phyloP scores from a whole-genome alignment of 2,329 filamentous ascomycete genomes.

The Annulohypoxylon truncatum region DNA sequence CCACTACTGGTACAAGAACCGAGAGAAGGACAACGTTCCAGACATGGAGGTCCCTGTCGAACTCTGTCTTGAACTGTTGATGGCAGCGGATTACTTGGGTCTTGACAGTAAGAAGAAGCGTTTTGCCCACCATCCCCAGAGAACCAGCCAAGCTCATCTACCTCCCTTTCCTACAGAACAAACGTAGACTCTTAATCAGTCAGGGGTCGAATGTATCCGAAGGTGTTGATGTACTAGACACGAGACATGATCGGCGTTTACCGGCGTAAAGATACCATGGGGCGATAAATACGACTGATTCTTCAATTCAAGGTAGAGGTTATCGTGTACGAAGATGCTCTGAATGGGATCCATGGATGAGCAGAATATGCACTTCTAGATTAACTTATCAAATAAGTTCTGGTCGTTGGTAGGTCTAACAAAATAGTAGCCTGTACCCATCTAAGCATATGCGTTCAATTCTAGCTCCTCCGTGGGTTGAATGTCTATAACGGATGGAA shows the following conservation, averaged over 20 bases:
- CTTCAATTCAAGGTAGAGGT: constrained; percentile 43
- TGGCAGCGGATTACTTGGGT: constrained; percentile 81
- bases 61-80: constrained; percentile 80
- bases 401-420: constrained; percentile 2
- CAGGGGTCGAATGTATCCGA: neutral
- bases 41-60: constrained; percentile 86
- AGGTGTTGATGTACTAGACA: neutral
- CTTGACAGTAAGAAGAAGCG: constrained; percentile 66
- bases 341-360: neutral
- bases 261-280: constrained; percentile 32
- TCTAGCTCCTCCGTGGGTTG: constrained; percentile 62
- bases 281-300: constrained; percentile 6
- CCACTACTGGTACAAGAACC: constrained; percentile 82
- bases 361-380: neutral
- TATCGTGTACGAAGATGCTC: constrained; percentile 1
- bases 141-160: constrained; percentile 5
- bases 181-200: constrained; percentile 5
- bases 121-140: neutral
- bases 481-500: constrained; percentile 67
- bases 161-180: constrained; percentile 28
- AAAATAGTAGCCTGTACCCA: constrained; percentile 48
- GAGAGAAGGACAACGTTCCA: constrained; percentile 76
- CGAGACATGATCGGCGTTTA: constrained; percentile 16
- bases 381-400: constrained; percentile 2
- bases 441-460: constrained; percentile 67